phyloP scores from a whole-genome alignment of 192 early-diverging fungal species.

The Rhizophagus prolifer region DNA sequence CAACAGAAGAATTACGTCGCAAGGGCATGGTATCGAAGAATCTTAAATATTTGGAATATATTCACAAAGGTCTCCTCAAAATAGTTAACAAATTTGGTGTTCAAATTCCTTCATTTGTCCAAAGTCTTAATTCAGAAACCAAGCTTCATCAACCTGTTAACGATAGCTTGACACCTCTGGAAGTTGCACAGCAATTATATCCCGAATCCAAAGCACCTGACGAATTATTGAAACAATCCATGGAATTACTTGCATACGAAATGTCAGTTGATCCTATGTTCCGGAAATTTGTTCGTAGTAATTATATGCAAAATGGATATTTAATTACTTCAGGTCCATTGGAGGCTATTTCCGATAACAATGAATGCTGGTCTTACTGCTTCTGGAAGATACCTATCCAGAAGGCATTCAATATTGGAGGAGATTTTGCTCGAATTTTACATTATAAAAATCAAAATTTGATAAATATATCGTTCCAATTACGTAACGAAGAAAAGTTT shows the following conservation, averaged over 20 bases:
- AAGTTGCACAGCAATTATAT: neutral
- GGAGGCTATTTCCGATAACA: slow-evolving; percentile 64
- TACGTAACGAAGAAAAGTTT: slow-evolving; percentile 49
- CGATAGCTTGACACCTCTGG: neutral
- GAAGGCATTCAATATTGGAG: slow-evolving; percentile 41
- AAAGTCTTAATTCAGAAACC: neutral
- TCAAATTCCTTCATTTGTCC: neutral
- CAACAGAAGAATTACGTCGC: neutral
- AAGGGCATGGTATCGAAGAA: neutral
- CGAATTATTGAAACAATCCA: slow-evolving; percentile 48
- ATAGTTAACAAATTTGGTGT: neutral
- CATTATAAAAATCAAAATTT: slow-evolving; percentile 74
- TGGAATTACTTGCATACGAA: slow-evolving; percentile 69
- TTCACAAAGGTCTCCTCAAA: neutral
- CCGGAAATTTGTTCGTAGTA: slow-evolving; percentile 69
- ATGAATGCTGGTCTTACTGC: slow-evolving; percentile 54
- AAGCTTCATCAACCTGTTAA: neutral
- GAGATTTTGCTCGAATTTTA: slow-evolving; percentile 75
- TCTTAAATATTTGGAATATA: neutral
- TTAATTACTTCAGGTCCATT: slow-evolving; percentile 50
- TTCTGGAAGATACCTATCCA: neutral
- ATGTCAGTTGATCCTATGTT: slow-evolving; percentile 81
- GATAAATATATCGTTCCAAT: slow-evolving; percentile 55
- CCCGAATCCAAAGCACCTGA: neutral
- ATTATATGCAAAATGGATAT: slow-evolving; percentile 70